These are phyloP conservation scores for Myriosclerotinia curreyana DNA, from an alignment of 2,329 filamentous ascomycete genomes.

Conservation along the genomic window DNA sequence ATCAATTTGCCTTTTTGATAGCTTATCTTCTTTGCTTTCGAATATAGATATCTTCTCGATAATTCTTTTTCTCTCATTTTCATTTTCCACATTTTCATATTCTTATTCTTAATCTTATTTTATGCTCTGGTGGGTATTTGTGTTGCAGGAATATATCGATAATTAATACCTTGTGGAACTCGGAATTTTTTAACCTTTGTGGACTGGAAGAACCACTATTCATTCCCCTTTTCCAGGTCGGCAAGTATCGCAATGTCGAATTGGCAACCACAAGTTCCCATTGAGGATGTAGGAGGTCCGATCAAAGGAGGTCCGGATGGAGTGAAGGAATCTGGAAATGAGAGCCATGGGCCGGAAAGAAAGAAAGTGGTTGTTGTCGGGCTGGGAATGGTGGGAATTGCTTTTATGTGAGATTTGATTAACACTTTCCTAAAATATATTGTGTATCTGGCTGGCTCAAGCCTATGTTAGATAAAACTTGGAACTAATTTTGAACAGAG, in stretches of 20 bases:
- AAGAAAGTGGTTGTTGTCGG: constrained; percentile 80
- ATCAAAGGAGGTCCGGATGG: constrained; percentile 32
- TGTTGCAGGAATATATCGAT: no score
- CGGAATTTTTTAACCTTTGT: neutral
- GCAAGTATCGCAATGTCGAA: constrained; percentile 29
- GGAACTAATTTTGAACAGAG: constrained; percentile 49
- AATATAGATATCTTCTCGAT: neutral
- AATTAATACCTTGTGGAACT: no score
- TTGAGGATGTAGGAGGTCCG: constrained; percentile 29
- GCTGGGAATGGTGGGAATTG: constrained; percentile 86
- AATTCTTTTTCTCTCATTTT: neutral
- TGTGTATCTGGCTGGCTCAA: no score
- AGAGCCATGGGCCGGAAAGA: constrained; percentile 38
- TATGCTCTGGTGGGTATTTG: neutral
- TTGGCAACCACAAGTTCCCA: constrained; percentile 34
- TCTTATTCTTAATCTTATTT: neutral
- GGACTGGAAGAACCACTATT: neutral
- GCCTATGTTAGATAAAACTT: no score
- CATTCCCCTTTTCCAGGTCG: neutral
- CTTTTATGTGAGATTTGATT: constrained; percentile 68
- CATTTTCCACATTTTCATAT: no score
- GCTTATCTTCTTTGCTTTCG: no score
- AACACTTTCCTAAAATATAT: no score
- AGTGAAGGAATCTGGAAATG: constrained; percentile 30
- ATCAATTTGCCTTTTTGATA: neutral